Base-by-base conservation (phyloP, 2,329 filamentous ascomycete species). In the Ophiocordyceps sinensis region DNA sequence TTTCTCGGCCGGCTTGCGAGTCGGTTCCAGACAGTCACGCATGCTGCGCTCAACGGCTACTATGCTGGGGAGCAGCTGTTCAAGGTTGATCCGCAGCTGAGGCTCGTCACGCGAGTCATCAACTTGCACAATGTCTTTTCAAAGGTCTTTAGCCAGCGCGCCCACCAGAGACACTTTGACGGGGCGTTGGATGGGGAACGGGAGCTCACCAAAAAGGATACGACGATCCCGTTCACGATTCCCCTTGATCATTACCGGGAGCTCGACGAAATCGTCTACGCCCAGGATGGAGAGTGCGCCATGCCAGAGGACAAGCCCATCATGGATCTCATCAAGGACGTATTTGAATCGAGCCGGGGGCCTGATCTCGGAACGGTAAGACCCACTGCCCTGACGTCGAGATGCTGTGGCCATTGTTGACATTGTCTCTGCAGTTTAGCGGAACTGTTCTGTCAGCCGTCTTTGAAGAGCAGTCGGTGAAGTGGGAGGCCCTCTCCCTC, bases 391-490 rank as follows among this genome's bases (percentile, higher is more conserved):
- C n/a, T 8, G 14, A 6, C 13, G 3, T 31, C 12, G 12, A 15
- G 12, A 6, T 10, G 7, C 21, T 23, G 11, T 37, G 21, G 12
- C 21, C 12, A 4, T 11, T 11, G 11, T 19, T 37, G 12, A 37
- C 23, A 6, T 23, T 7, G 5, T 11, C 30, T 31, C 2, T 28
- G 5, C 28, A 61, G 62, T 66, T 67, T 32, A 52, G 56, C 10
- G 54, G 57, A 0, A 46, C 55, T 0, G 44, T 75, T 13, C 50
- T 78, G 0, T 54, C 62, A 0, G 58, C 51, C 0, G 56, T 62
- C 0, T 76, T 80, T 53, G 64, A 65, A 28, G 64, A 67, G 29
- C 75, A 80, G 43, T 66, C 74, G 0, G 45, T 49, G 12, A 75
- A 71, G 14, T 79, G 77, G 77, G 49, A 58, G 0, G 37, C 44